Evolutionary conservation across 164 flowering plant genomes (phyloP), one percentile per base, ranked within the genome.

Genomic region (Chimonanthus praecox): DNA sequence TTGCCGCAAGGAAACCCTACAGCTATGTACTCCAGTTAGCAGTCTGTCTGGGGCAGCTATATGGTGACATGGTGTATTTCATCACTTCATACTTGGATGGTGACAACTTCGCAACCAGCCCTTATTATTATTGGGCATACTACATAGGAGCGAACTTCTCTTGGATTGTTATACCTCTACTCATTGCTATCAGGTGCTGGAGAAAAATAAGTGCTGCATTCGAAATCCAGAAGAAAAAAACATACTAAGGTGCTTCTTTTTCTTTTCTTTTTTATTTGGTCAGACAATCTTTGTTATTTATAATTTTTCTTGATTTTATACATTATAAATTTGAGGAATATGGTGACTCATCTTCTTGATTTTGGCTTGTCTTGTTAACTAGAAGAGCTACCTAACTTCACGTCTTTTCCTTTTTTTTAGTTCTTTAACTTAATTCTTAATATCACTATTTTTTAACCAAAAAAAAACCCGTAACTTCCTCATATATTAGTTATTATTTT

Each of bases 31-130:
- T 94, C 79, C 98, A 92, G 83, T 72, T 92, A 46, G 84, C 92
- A 48, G 84, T 91, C 67, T 90, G 88, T 71, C 79, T 92, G 49
- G 97, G 97, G n/a, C 98, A 94, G 84, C 90, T 94, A 7, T 94
- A 90, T 67, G 98, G 98, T 64, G 78, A 83, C 44, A 76, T 79
- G 9, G 88, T 88, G 7, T 94, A 94, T 71, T 94, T 80, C 81
- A 73, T 89, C 43, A 89, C 97, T 10, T 73, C 97, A 20, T 45
- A 5, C 72, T 75, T 94, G 86, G 94, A 94, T 4, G 99, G 99
- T 3, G 99, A 94, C 72, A 78, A 92, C 71, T 94, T 90, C 74
- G 84, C 99, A 20, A 49, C 86, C 9, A 88, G 81, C 80, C 15
- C 84, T 7, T 86, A 51, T 18, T 81, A 91, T 75, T 92, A 92